A percentile compares a stretch with the other conserved stretches of the same genome.
Evolutionary conservation across 225 moss, liverwort and hornwort species (phyloP).

Genomic region (Ulota crispa): DNA sequence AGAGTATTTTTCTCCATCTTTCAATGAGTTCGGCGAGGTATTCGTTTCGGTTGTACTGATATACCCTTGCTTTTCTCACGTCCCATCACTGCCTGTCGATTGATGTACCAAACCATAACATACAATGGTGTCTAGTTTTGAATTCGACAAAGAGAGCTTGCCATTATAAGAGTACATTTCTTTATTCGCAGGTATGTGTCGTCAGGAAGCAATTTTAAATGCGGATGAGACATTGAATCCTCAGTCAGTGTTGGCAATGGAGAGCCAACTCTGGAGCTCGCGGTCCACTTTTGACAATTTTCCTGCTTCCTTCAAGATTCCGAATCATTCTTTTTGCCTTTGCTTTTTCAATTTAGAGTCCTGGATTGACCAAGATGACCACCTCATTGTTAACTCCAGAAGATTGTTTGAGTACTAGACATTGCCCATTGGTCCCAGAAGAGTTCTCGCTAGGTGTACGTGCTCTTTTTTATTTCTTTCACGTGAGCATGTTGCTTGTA

Average conservation of each 20-base stretch:
- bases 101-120: no score
- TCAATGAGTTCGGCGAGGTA: not conserved
- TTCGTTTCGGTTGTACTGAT: not conserved
- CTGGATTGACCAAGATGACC: not conserved
- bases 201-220: constrained; percentile 11
- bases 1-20: not conserved
- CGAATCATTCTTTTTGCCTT: constrained; percentile 19
- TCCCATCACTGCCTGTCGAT: constrained; percentile 4
- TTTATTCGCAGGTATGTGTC: constrained; percentile 19
- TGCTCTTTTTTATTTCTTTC: not conserved
- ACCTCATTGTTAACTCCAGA: not conserved
- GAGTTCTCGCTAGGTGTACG: not conserved
- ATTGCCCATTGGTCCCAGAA: constrained; percentile 4
- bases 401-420: not conserved
- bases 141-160: no score
- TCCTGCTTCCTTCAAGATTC: constrained; percentile 1
- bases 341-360: constrained; percentile 8
- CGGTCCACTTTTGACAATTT: constrained; percentile 2
- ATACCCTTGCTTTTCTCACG: not conserved
- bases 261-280: not conserved
- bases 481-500: constrained; percentile 12
- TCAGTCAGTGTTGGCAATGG: not conserved
- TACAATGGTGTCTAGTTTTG: no score
- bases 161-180: no score
- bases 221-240: constrained; percentile 7